A percentile compares a stretch with the other conserved stretches of the same genome.
Conservation (phyloP, 768 basidiomycete species). For the Agrocybe praecox region DNA sequence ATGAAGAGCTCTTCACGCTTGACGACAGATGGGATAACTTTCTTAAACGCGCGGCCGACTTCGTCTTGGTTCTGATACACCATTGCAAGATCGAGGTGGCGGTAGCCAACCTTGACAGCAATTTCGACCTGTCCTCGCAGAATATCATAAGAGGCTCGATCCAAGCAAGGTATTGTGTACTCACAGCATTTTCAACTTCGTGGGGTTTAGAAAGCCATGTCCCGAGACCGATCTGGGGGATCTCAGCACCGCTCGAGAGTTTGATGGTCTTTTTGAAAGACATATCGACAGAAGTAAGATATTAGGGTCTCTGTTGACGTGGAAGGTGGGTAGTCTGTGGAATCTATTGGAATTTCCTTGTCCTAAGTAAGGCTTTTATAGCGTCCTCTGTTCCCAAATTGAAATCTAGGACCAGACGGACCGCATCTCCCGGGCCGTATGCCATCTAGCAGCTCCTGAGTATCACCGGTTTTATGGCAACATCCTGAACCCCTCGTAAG, state of each 20-base stretch:
- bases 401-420: neutral
- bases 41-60: slow-evolving; percentile 73
- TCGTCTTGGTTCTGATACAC: slow-evolving; percentile 82
- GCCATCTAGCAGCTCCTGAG: too few species aligned
- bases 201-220: slow-evolving; percentile 79
- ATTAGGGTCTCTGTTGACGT: neutral
- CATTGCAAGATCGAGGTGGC: slow-evolving; percentile 85
- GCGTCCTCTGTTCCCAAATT: neutral
- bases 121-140: slow-evolving; percentile 59
- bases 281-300: slow-evolving; percentile 23
- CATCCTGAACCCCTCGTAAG: too few species aligned
- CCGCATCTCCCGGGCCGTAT: neutral
- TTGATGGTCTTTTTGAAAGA: slow-evolving; percentile 43
- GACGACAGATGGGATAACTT: slow-evolving; percentile 76
- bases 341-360: neutral
- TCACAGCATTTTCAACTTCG: slow-evolving; percentile 75
- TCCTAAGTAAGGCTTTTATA: slow-evolving; percentile 3
- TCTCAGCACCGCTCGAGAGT: slow-evolving; percentile 46
- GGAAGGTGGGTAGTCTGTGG: neutral
- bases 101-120: slow-evolving; percentile 76
- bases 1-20: slow-evolving; percentile 82
- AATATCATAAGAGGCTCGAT: neutral
- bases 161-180: slow-evolving; percentile 7
- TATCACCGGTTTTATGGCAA: too few species aligned
- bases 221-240: slow-evolving; percentile 83